Base-by-base conservation (phyloP, 768 basidiomycete species). In the Lactifluus piperatus region DNA sequence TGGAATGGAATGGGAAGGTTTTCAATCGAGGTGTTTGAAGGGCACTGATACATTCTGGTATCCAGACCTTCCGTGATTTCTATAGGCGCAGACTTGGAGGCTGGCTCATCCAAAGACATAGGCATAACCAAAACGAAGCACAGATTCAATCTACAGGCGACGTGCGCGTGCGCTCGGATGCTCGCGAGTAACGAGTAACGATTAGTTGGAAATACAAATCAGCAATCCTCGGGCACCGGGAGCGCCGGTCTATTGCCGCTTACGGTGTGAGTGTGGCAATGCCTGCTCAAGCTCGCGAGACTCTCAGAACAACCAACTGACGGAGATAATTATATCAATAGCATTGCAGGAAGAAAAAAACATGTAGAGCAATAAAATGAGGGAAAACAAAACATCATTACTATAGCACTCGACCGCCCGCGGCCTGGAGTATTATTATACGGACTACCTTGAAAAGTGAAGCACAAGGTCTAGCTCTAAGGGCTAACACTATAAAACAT, bases 61-160 rank as follows among this genome's bases (percentile, higher is more conserved):
- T 43, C 36, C 62, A 47, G 36, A 66, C 68, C 68, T 68, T 69
- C 68, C 30, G 69, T 70, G 39, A 70, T 70, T 48, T 66, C 60
- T n/a, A 67, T 62, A 6, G 67, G 64, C 18, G 56, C 65, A 36
- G 58, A 26, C 53, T 63, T 63, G 51, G 64, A 58, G 24, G 58
- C 50, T 16, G 58, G 47, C 22, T 65, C 61, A 30, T 54, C 51
- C 37, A 36, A 34, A 41, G 58, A 60, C 55, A 64, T 66, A 10
- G 45, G 30, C 26, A 29, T 41, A 34, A 20, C 27, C n/a, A 41
- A 3, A 22, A 22, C 20, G 36, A 56, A 20, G 43, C 30, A 30
- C 39, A 16, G 27, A 4, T 22, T 37, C 11, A 29, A 43, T 43
- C n/a, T n/a, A n/a, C n/a, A n/a, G n/a, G n/a, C n/a, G n/a, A n/a